Evolutionary conservation across 1,284 basidiomycete species (phyloP), one percentile per base, ranked within the genome.

Genomic region (Trichosporon inkin): DNA sequence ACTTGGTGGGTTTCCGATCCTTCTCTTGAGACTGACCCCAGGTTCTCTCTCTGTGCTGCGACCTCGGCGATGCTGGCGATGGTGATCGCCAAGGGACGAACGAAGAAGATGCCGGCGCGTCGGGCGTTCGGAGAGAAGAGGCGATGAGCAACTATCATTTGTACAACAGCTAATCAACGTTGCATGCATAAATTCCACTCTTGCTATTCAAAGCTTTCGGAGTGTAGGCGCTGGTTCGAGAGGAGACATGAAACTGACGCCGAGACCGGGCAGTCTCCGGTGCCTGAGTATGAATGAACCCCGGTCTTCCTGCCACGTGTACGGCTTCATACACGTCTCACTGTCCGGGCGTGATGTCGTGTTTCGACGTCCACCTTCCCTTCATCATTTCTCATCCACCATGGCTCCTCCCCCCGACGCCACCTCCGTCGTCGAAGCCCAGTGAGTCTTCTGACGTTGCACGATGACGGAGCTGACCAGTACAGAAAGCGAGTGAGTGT

Each of bases 1-100:
- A 99, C 95, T 11, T 99, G 95, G 95, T 93, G 39, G 58, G 64
- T 60, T 22, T 8, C 14, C 10, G 10, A 4, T 37, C 2, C n/a
- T 17, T 10, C 13, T 16, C 2, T 8, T 11, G 17, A 5, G 38
- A 36, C 55, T 61, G 10, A 54, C 52, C 35, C 11, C 63, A 81
- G 80, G 80, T 78, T 80, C 62, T 80, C 80, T 7, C 66, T 81
- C 3, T 80, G 76, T 1, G 76, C 73, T 7, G 78, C 78, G 1
- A 81, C 80, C 2, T 69, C 77, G 0, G 70, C 77, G 39, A 80
- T 81, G 79, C 72, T 81, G 24, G 70, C 69, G 19, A 70, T 74
- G 41, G 66, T 81, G 19, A 58, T 81, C 49, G 65, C 69, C 35
- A 70, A 65, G 51, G 71, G 73, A 39, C 56, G 64, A n/a, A 68